Base-by-base conservation (phyloP, 805 yeast genomes). In the Candida parachauliodes region DNA sequence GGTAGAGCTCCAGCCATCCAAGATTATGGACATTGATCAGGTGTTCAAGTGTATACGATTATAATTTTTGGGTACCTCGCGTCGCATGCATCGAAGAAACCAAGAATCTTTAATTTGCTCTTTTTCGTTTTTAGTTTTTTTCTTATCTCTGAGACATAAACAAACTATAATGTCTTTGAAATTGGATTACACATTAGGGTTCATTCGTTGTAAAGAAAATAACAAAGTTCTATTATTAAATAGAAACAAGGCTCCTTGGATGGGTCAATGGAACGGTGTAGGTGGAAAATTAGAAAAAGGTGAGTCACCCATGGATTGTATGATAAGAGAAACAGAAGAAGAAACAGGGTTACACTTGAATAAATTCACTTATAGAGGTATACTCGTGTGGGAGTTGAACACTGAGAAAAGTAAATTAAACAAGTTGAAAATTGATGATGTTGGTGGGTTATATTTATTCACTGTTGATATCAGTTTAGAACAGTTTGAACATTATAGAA, bases 181-280 rank as follows among this genome's bases (percentile, higher is more conserved):
- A 33, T 39, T 45, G 11, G 43, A 38, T 21, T 58, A 55, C 28
- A 58, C 63, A 2, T 40, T 56, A 19, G 63, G 60, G 9, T 51
- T 57, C 23, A 44, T 57, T 9, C 36, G 53, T 32, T 62, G 68
- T 40, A 41, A 43, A 2, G 68, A 59, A 31, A 52, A 59, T 16
- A 43, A 52, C 25, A 50, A 61, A 28, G 47, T 66, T 12, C 59
- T 68, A 9, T 46, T 68, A 6, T 49, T 68, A 14, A 68, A 68
- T 38, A 50, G 74, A 17, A 59, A 63, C 39, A 68, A 68, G 39
- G 50, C 58, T 8, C 74, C 74, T 1, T 66, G 71, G 69, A 68
- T 68, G 72, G 74, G 74, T 11, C 50, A 63, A 34, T 68, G 73
- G 73, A 68, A 68, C 45, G 74, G 73, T 9, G 71, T 68, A 9